Percentiles rank a stretch among this genome's conserved stretches.
These are phyloP conservation scores for Mycosarcoma mackinlayi DNA, from an alignment of 1,284 basidiomycete species.

Conservation along the genomic window DNA sequence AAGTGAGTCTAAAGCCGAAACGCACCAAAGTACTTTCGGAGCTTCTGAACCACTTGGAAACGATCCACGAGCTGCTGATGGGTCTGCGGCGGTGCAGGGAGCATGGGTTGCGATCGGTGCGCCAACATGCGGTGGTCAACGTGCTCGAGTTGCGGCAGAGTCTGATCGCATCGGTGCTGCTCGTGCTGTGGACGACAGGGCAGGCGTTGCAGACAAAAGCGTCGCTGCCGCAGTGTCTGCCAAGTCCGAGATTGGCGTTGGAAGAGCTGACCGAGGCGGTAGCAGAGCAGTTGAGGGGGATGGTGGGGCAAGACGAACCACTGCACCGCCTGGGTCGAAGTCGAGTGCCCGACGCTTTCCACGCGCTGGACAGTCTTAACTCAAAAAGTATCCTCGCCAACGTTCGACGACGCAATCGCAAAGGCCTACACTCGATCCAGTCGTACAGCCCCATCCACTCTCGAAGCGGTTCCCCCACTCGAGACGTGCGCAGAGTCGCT, in stretches of 20 bases:
- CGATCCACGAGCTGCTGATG: slow-evolving; percentile 68
- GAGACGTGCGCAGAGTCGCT: no score
- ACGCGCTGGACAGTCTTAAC: slow-evolving; percentile 37
- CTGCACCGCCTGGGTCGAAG: neutral
- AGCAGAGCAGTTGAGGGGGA: slow-evolving; percentile 32
- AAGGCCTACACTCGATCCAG: slow-evolving; percentile 60
- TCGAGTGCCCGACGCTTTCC: slow-evolving; percentile 32
- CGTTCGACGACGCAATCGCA: slow-evolving; percentile 27
- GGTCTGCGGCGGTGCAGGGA: slow-evolving; percentile 70
- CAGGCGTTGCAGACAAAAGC: slow-evolving; percentile 70
- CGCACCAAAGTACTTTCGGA: slow-evolving; percentile 69
- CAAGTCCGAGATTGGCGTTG: slow-evolving; percentile 69
- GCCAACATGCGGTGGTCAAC: slow-evolving; percentile 69
- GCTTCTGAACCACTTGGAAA: slow-evolving; percentile 69
- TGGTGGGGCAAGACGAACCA: slow-evolving; percentile 11
- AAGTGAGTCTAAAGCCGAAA: slow-evolving; percentile 70
- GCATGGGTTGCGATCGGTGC: slow-evolving; percentile 60
- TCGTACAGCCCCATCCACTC: slow-evolving; percentile 15
- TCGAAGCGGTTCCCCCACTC: slow-evolving; percentile 5
- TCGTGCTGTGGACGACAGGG: slow-evolving; percentile 70
- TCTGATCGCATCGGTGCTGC: slow-evolving; percentile 69
- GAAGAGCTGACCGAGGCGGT: slow-evolving; percentile 55
- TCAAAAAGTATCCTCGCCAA: slow-evolving; percentile 8
- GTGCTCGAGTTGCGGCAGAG: slow-evolving; percentile 71
- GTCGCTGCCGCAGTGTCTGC: slow-evolving; percentile 71